phyloP scores from a whole-genome alignment of 2,329 filamentous ascomycete species.

The Trichophyton benhamiae region DNA sequence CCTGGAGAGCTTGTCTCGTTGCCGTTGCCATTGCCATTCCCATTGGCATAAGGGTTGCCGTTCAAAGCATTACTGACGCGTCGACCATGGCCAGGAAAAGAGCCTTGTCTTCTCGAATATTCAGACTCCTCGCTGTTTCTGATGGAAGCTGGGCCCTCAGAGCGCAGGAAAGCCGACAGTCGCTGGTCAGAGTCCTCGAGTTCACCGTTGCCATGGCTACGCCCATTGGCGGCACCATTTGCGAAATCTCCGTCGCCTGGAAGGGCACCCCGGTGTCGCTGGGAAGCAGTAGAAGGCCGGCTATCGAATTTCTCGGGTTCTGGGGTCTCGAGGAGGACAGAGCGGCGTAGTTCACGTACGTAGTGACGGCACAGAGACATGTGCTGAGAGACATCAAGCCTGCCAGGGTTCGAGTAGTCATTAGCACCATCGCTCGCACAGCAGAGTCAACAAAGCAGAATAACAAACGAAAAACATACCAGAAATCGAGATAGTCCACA shows the following conservation, averaged over 20 bases:
- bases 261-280: not conserved
- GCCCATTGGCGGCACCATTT: conserved; percentile 32
- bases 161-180: conserved; percentile 76
- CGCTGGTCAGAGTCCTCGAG: conserved; percentile 74
- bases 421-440: conserved; percentile 6
- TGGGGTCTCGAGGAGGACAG: conserved; percentile 83
- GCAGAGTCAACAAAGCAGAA: not conserved
- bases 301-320: conserved; percentile 71
- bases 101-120: conserved; percentile 26
- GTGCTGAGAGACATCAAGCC: conserved; percentile 98
- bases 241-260: not conserved
- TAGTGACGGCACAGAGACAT: conserved; percentile 95
- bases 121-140: conserved; percentile 41
- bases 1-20: conserved; percentile 72
- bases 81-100: conserved; percentile 37
- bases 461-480: conserved; percentile 45
- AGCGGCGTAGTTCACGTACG: conserved; percentile 85
- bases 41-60: conserved; percentile 35
- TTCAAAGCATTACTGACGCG: conserved; percentile 52
- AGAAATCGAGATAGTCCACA: conserved; percentile 96
- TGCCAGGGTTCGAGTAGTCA: conserved; percentile 27
- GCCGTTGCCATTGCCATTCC: conserved; percentile 31
- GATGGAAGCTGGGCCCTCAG: conserved; percentile 40
- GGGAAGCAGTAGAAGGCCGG: conserved; percentile 37
- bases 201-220: conserved; percentile 42